Base-by-base conservation (phyloP, 2,329 filamentous ascomycete species). In the Cladophialophora exuberans region DNA sequence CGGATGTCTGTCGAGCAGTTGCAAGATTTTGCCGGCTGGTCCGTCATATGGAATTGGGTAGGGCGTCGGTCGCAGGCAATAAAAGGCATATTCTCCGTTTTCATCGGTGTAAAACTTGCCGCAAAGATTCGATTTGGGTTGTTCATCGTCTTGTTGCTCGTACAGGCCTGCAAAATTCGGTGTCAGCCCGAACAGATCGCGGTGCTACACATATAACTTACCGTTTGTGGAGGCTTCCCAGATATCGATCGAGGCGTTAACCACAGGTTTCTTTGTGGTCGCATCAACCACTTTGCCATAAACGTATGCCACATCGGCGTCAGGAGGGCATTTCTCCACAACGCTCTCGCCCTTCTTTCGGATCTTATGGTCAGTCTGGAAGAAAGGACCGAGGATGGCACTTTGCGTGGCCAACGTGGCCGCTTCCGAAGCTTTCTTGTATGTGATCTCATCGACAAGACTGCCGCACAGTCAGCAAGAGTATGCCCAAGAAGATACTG, bases 331-430 rank as follows among this genome's bases (percentile, higher is more conserved):
- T 4, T 81, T 80, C 59, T 75, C 77, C 59, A 79, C 73, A 59
- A 94, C 89, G 64, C 77, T 85, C 41, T 79, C 81, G 45, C 88
- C 90, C 66, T 88, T 88, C n/a, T 83, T 73, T 42, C 86, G 81
- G 54, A 81, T 73, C 4, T 90, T 89, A 0, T 89, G 84, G 63
- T 91, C 81, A 38, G 83, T 79, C 4, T 89, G 82, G 83, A 89
- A 95, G 75, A 96, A 96, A 1, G 90, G 90, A 0, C 90, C 90
- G 0, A 96, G 81, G 62, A 96, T 90, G 35, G 90, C 85, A 3
- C 88, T 88, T 2, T 88, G 83, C 4, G 89, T 94, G 9, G 84
- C 78, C 1, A 76, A 77, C 33, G 80, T 78, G 11, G 74, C 66
- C 11, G 76, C 74, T 50, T 79, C 74, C 45, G 80, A 79, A 25